A percentile compares a stretch with the other conserved stretches of the same genome.
Conservation (phyloP, 2,329 filamentous ascomycete species). For the Epichloe sibirici region DNA sequence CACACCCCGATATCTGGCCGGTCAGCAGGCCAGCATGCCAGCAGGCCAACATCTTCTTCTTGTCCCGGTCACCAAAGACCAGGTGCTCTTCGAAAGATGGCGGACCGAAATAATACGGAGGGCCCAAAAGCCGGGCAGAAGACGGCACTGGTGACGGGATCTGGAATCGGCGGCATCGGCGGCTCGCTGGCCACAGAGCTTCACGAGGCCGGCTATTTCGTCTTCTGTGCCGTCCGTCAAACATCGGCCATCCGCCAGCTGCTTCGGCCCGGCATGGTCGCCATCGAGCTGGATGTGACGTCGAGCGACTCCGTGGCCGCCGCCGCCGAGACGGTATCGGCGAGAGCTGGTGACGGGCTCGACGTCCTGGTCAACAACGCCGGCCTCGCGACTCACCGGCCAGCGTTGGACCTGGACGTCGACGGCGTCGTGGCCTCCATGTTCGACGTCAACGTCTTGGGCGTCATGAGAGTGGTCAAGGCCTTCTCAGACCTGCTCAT, state of each 20-base stretch:
- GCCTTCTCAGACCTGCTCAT: conserved; percentile 11
- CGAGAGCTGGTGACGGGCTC: conserved; percentile 9
- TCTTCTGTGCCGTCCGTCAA: conserved; percentile 22
- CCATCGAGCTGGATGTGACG: conserved; percentile 22
- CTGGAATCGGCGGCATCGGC: conserved; percentile 15
- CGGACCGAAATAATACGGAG: background rate
- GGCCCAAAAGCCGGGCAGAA: conserved; percentile 1
- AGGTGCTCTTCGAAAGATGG: background rate
- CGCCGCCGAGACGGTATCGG: conserved; percentile 9
- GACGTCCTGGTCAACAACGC: conserved; percentile 15
- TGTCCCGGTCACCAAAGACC: background rate
- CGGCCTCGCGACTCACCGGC: conserved; percentile 11
- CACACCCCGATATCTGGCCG: too few species aligned
- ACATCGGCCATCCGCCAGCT: conserved; percentile 13
- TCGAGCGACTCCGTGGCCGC: conserved; percentile 14
- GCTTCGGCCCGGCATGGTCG: conserved; percentile 10
- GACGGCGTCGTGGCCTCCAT: conserved; percentile 19
- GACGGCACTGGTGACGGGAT: conserved; percentile 3
- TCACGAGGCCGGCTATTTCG: conserved; percentile 14
- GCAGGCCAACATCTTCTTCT: too few species aligned
- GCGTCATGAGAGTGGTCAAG: conserved; percentile 14
- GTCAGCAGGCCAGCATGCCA: too few species aligned
- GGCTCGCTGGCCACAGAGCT: conserved; percentile 14
- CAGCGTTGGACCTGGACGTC: conserved; percentile 18
- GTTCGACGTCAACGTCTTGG: conserved; percentile 32